phyloP scores from a whole-genome alignment of 2,329 filamentous ascomycete species.

The Curvularia sp. region DNA sequence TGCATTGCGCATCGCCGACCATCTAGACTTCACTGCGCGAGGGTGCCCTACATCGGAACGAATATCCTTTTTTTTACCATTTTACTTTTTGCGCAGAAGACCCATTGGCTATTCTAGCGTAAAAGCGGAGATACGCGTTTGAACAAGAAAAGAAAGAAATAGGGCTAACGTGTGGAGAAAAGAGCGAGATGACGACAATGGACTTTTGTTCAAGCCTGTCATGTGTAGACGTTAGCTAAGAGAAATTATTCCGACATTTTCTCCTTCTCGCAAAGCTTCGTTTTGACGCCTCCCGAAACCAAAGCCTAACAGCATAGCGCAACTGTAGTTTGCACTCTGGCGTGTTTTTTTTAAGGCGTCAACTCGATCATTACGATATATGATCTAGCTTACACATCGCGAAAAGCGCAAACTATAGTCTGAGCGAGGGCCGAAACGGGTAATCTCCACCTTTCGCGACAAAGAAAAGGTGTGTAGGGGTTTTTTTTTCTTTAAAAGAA shows the following conservation, averaged over 20 bases:
- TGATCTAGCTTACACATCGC: slow-evolving; percentile 1
- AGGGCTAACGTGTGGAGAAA: background rate
- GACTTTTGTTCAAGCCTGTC: background rate
- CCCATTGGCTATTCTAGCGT: slow-evolving; percentile 3
- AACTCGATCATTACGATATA: background rate
- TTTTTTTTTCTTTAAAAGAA: background rate
- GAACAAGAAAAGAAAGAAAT: background rate
- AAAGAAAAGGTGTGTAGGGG: background rate
- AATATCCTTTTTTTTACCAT: background rate
- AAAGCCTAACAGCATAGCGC: background rate
- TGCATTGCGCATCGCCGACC: background rate
- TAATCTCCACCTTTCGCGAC: background rate
- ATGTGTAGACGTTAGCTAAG: background rate
- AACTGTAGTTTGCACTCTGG: background rate
- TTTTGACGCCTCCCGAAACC: background rate
- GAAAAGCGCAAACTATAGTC: background rate
- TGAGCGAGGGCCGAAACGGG: background rate
- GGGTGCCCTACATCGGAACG: background rate
- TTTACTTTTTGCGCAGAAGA: background rate
- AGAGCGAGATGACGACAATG: background rate
- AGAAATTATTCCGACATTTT: background rate
- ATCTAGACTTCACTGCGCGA: background rate
- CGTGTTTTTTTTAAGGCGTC: background rate
- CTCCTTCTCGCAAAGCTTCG: background rate
- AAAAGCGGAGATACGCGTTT: background rate